Percentiles rank a stretch among this genome's conserved stretches.
These are phyloP conservation scores for Thelonectria discophora DNA, from an alignment of 2,329 filamentous ascomycete genomes.

Conservation along the genomic window DNA sequence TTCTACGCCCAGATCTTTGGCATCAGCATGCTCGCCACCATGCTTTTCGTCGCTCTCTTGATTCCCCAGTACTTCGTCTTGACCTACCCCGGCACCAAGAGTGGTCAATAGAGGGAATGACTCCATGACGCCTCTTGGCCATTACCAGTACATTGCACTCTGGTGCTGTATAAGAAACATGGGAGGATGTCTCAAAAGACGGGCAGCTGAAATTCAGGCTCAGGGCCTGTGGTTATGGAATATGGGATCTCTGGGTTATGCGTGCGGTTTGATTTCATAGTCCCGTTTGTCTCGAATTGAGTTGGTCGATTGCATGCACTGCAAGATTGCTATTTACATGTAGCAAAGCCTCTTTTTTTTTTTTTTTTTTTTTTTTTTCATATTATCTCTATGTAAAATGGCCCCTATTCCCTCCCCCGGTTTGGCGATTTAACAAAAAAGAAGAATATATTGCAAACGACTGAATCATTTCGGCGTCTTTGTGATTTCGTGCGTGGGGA, in stretches of 20 bases:
- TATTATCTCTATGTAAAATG: slow-evolving; percentile 10
- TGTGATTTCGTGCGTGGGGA: slow-evolving; percentile 39
- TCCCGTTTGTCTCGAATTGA: slow-evolving; percentile 4
- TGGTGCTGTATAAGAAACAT: neutral
- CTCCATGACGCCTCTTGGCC: neutral
- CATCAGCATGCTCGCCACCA: slow-evolving; percentile 58
- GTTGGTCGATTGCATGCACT: neutral
- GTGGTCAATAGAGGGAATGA: neutral
- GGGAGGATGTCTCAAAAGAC: neutral
- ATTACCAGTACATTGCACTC: neutral
- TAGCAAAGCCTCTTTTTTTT: slow-evolving; percentile 28
- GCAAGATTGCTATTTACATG: slow-evolving; percentile 3
- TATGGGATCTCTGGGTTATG: neutral
- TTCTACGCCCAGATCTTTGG: slow-evolving; percentile 77
- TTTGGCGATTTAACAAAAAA: neutral
- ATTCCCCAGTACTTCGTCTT: slow-evolving; percentile 61
- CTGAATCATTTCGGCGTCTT: slow-evolving; percentile 45
- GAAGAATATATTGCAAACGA: slow-evolving; percentile 20
- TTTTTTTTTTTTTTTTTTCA: no score
- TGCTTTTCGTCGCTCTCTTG: slow-evolving; percentile 59
- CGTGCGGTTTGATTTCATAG: neutral
- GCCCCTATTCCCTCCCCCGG: slow-evolving; percentile 12
- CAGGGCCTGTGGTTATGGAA: neutral
- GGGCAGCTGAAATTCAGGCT: neutral
- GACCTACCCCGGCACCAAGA: slow-evolving; percentile 14